Evolutionary conservation across 2,329 filamentous ascomycete genomes (phyloP), one percentile per base, ranked within the genome.

Genomic region (Ophiostoma perfectum): DNA sequence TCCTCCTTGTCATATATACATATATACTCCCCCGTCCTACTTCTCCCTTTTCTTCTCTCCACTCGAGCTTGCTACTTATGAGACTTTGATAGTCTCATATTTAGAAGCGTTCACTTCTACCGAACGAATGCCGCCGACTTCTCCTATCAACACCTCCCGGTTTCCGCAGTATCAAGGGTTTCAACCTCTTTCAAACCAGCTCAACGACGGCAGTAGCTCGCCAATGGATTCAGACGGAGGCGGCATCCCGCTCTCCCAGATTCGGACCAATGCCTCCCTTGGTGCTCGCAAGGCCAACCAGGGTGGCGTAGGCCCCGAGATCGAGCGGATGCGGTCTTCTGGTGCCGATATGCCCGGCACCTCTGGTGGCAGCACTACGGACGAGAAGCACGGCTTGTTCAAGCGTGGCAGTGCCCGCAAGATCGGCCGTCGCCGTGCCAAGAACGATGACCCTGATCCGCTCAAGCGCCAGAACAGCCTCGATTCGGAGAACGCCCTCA

Each of bases 201-300:
- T 27, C 45, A 41, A 42, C 47, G 39, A 36, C 67, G 70, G 68
- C 65, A 58, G 65, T 55, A 52, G 36, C 62, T 62, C 39, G 62
- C 71, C 72, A 75, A 36, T 71, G 69, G 74, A 75, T 62, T 69
- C 74, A 70, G 76, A 78, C 16, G 74, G 74, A 67, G 82, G 74
- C 67, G 83, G 81, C 66, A 88, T 88, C 64, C 85, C 85, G 27
- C 81, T 88, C 68, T 81, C 81, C 14, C 78, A 80, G 63, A 82
- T 90, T 72, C 81, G 79, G 74, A 88, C 81, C 72, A 81, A 80
- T 70, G 85, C 82, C 72, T 81, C 81, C 6, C 83, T 81, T 3
- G 86, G 87, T 60, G 81, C 75, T 49, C 75, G 77, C 41, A 75
- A 73, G 68, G 73, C 75, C 70, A 77, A 76, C 68, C 78, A 79